Base-by-base conservation (phyloP, 306 rosid genomes). In the Sindora glabra region DNA sequence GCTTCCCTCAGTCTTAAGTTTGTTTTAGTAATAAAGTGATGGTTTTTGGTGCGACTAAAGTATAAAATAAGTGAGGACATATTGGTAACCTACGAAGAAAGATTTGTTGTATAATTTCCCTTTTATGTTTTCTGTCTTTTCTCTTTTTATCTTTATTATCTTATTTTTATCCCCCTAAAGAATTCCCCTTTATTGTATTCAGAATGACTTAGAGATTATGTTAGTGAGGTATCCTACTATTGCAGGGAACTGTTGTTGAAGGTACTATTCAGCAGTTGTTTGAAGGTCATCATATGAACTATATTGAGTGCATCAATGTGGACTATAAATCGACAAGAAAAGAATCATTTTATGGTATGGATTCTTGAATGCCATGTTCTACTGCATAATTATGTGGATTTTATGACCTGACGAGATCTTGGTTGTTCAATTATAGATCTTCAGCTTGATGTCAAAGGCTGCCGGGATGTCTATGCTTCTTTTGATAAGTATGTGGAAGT, bases 241-340 rank as follows among this genome's bases (percentile, higher is more conserved):
- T 41, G 18, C 67, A 91, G 97, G 97, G 97, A 76, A 91, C 96
- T 77, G 95, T 85, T 68, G 97, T 91, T 46, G 97, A 91, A 83
- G 96, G 97, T 49, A 87, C 97, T 52, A 87, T 91, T 73, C 96
- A 91, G 9, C 74, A 87, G 69, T 75, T 91, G 68, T 91, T 91
- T 77, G 97, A 91, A 77, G 97, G 97, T 40, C 97, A 87, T 72
- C 95, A 87, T 70, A 91, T 91, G 97, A 91, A 85, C 74, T 91
- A 87, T 78, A 85, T 91, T 48, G 95, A 87, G 66, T 91, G 97
- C 78, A 85, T 91, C 47, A 81, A 83, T 68, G 96, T 87, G 79
- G 89, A 87, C 74, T 87, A 83, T 60, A 87, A 85, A 74, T 91
- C 97, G 15, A 87, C 96, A 29, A 81, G 96, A 79, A 91, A 87